A percentile compares a stretch with the other conserved stretches of the same genome.
Conservation (phyloP, 345 rosid genomes). For the Aurinia saxatilis region DNA sequence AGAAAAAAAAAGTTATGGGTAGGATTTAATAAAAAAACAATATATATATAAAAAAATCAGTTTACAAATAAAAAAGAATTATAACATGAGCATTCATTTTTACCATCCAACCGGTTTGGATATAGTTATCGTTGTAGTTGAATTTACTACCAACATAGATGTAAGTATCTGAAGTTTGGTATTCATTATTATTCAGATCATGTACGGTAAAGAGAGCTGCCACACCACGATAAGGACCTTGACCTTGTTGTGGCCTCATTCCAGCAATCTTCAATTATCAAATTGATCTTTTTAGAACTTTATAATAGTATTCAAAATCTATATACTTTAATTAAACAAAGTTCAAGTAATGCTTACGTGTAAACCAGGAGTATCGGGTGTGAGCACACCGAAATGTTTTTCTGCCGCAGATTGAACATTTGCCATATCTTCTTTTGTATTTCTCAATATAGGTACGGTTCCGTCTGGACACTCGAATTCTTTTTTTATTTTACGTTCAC, state of each 20-base stretch:
- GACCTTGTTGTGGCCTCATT: background rate
- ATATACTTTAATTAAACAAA: background rate
- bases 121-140: background rate
- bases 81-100: background rate
- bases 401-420: background rate
- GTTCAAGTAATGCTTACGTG: background rate
- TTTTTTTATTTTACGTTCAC: background rate
- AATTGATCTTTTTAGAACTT: background rate
- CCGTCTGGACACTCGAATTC: background rate
- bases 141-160: background rate
- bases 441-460: background rate
- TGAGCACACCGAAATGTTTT: background rate
- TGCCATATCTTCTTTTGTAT: background rate
- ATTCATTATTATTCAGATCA: background rate
- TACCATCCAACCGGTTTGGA: constrained; percentile 21
- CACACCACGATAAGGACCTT: background rate
- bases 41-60: too few relatives aligned
- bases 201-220: background rate
- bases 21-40: too few relatives aligned
- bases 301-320: background rate
- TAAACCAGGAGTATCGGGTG: background rate
- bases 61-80: too few relatives aligned
- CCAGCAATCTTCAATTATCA: constrained; percentile 1
- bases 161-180: background rate
- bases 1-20: too few relatives aligned